Evolutionary conservation across 2,329 filamentous ascomycete species (phyloP), one percentile per base, ranked within the genome.

Genomic region (Hyphodiscus sp.): DNA sequence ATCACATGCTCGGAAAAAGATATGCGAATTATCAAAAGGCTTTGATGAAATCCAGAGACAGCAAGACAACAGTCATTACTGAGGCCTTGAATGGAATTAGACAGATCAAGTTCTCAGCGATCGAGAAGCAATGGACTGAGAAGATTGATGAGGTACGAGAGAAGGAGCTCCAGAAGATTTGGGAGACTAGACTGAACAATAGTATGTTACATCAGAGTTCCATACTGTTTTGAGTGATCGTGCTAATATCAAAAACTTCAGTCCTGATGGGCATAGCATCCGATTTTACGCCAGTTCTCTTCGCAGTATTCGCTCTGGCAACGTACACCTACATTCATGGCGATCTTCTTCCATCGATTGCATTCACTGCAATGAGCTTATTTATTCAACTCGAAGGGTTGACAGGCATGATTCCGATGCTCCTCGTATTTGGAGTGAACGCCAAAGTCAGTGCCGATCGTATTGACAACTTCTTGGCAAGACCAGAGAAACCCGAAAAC

Each of bases 81-180:
- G 87, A 91, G 67, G 86, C 83, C 0, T 71, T 91, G 0, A 79
- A 86, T 58, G 87, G 87, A 8, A 91, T 91, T 58, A 80, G 87
- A 1, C 88, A 91, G 67, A 89, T 91, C 71, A 91, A 91, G 65
- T 90, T 91, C 61, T 86, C 86, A 0, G 87, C 87, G 1, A 71
- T 88, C 2, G 88, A 91, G 67, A 71, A 74, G 26, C 80, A 87
- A 61, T 91, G 87, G 87, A 81, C 89, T 67, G 74, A 76, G 18
- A 85, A 83, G 56, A 87, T 91, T 64, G 68, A 76, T 57, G 67
- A 76, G 58, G 78, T 83, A n/a, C 77, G 88, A 61, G 79, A 85
- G 49, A 78, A 76, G 41, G 87, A 91, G 65, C 76, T 91, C 3
- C 68, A 70, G 2, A 80, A 78, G 16, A 76, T 88, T 23, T 87